Conservation (phyloP, 805 yeast species). For the Aciculoconidium aculeatum region DNA sequence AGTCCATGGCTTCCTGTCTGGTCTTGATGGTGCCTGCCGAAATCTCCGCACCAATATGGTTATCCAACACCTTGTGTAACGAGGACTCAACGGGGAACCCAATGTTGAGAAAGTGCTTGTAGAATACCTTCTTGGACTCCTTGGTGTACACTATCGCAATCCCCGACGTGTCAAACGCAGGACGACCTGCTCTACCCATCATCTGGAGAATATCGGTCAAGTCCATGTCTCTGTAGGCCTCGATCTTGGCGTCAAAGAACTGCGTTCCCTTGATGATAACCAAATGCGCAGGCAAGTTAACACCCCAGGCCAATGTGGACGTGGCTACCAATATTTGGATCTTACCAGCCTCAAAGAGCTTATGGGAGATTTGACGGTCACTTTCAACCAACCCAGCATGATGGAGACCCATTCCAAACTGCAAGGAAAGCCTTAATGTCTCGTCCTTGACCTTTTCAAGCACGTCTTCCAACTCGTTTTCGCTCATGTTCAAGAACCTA, state of each 20-base stretch:
- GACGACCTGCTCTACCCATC: constrained; percentile 80
- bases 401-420: constrained; percentile 76
- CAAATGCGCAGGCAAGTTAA: constrained; percentile 73
- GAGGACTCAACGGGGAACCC: constrained; percentile 85
- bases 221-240: constrained; percentile 75
- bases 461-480: constrained; percentile 49
- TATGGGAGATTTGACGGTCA: constrained; percentile 66
- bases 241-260: constrained; percentile 56
- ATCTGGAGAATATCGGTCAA: constrained; percentile 72
- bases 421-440: constrained; percentile 65
- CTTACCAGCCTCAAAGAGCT: constrained; percentile 62
- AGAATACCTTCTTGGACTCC: constrained; percentile 67
- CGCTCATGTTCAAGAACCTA: constrained; percentile 61
- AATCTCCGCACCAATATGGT: constrained; percentile 79
- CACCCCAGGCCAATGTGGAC: constrained; percentile 86
- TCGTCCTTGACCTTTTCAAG: constrained; percentile 69
- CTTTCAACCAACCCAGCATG: constrained; percentile 77
- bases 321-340: constrained; percentile 73
- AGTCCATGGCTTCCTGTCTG: constrained; percentile 67
- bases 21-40: constrained; percentile 61
- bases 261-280: constrained; percentile 77
- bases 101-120: constrained; percentile 69
- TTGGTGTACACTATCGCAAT: constrained; percentile 72
- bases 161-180: constrained; percentile 74
- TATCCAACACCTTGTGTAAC: constrained; percentile 67